Evolutionary conservation across 2,329 filamentous ascomycete genomes (phyloP).

Genomic region (Aureobasidium sp.): DNA sequence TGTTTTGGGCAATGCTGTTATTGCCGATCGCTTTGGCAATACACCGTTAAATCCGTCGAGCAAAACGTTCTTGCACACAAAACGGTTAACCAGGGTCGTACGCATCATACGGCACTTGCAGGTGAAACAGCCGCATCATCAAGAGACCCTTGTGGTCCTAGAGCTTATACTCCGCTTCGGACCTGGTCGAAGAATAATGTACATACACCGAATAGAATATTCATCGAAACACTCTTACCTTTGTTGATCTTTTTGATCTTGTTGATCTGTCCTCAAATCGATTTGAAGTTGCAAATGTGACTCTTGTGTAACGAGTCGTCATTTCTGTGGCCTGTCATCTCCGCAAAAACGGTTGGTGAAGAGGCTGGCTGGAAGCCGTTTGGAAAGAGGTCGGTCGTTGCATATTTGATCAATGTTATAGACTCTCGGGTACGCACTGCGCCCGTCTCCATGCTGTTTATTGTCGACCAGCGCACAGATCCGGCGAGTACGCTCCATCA

Average conservation of each 20-base stretch:
- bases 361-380: neutral
- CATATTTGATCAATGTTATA: neutral
- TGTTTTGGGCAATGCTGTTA: neutral
- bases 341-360: neutral
- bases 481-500: neutral
- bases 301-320: neutral
- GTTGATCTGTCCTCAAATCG: neutral
- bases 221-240: neutral
- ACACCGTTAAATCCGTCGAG: neutral
- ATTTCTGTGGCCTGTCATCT: neutral
- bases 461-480: neutral
- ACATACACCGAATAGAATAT: neutral
- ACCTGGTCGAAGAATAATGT: neutral
- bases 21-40: slow-evolving; percentile 8
- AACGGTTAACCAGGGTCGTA: neutral
- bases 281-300: neutral
- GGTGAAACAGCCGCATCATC: neutral
- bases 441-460: neutral
- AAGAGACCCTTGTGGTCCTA: neutral
- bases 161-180: neutral
- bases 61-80: neutral
- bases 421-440: neutral
- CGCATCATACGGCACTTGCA: neutral
- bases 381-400: neutral
- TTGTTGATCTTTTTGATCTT: neutral